Base-by-base conservation (phyloP, 2,329 filamentous ascomycete species). In the Curvularia spicifera region DNA sequence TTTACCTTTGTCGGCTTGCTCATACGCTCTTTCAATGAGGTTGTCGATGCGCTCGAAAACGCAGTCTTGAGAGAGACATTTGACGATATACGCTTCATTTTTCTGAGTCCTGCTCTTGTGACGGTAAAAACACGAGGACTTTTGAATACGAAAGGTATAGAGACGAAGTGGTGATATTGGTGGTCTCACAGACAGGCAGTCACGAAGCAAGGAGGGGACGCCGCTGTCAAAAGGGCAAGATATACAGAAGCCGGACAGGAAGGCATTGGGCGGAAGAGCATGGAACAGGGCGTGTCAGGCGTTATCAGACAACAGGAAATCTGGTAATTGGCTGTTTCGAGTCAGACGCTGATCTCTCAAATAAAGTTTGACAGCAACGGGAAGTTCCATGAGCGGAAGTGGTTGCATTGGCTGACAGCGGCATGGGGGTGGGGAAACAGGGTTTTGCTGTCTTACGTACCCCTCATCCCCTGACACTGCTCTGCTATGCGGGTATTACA, bases 1-100 rank as follows among this genome's bases (percentile, higher is more conserved):
- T 24, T 22, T 52, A 53, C 48, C 33, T 33, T 52, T 20, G 26
- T 56, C 33, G 53, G 53, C 20, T 40, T 56, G 22, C 18, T 49
- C 6, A 53, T 18, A 22, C 33, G 53, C 33, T 56, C 53, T 4
- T 5, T 26, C 22, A 44, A 26, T 10, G 35, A 37, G 13, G 15
- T 18, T 37, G 15, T 18, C 15, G 35, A 37, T 37, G 35, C 35
- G 13, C 35, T 37, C 15, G 35, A 37, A 9, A 37, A 15, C 35
- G 35, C 35, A 18, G 35, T 18, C 35, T 18, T 37, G 15, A 37
- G 13, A n/a, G 35, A n/a, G 6, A 37, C 15, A 5, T 37, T 37
- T 37, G 35, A 37, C 13, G 35, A 18, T 37, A 8, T 18, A 8
- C 13, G 35, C 35, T 18, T 37, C 35, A 37, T 37, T 37, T 37